Conservation (phyloP, 2,329 filamentous ascomycete genomes). For the Alternaria sp. region DNA sequence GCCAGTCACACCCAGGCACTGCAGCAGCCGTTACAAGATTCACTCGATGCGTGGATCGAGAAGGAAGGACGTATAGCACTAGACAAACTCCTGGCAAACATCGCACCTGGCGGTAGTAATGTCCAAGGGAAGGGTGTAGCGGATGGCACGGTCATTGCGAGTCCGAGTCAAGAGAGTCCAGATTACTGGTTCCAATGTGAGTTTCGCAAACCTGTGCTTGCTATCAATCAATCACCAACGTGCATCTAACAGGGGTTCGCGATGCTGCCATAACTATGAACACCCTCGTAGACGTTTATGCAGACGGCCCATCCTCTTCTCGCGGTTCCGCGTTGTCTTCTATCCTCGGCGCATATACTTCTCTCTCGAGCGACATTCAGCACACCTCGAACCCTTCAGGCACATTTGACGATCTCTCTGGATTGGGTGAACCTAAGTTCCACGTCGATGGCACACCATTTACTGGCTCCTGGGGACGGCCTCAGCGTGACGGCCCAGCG, state of each 20-base stretch:
- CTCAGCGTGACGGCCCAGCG: conserved; percentile 56
- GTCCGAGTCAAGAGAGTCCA: conserved; percentile 51
- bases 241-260: conserved; percentile 45
- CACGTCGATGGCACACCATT: conserved; percentile 50
- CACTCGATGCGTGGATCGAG: conserved; percentile 49
- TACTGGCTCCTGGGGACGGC: conserved; percentile 52
- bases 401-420: conserved; percentile 44
- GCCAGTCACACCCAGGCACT: conserved; percentile 26
- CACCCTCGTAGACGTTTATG: conserved; percentile 53
- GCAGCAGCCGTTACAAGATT: conserved; percentile 41
- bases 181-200: conserved; percentile 58
- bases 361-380: conserved; percentile 48
- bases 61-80: conserved; percentile 47
- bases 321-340: conserved; percentile 37
- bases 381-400: conserved; percentile 52
- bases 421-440: conserved; percentile 57
- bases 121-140: conserved; percentile 44
- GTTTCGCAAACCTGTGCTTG: not conserved
- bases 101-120: conserved; percentile 53
- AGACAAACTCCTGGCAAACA: conserved; percentile 53
- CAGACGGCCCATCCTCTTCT: conserved; percentile 38
- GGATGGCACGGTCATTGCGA: conserved; percentile 54
- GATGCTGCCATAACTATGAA: conserved; percentile 56
- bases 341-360: conserved; percentile 45
- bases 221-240: not conserved